Conservation (phyloP, 345 rosid genomes). For the Turritis glabra region DNA sequence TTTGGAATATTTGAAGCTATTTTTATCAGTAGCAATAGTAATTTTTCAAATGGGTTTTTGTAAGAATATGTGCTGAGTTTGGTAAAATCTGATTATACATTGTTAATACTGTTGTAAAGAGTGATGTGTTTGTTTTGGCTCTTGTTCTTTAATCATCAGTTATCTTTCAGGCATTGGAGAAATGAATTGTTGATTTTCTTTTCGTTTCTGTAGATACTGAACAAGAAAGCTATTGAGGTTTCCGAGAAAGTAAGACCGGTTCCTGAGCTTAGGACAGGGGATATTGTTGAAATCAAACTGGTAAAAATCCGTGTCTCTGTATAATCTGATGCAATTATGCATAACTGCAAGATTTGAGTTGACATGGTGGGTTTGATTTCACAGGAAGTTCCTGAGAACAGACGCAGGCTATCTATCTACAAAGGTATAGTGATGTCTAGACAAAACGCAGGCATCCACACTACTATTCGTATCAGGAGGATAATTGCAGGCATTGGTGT, state of each 20-base stretch:
- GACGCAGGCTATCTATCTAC: slow-evolving; percentile 74
- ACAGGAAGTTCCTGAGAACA: slow-evolving; percentile 81
- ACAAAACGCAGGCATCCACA: slow-evolving; percentile 90
- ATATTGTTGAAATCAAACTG: slow-evolving; percentile 77
- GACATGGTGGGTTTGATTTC: slow-evolving; percentile 28
- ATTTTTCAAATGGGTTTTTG: background rate
- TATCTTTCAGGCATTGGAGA: background rate
- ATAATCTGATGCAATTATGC: background rate
- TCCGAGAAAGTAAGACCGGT: slow-evolving; percentile 62
- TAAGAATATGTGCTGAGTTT: background rate
- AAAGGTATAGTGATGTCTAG: slow-evolving; percentile 84
- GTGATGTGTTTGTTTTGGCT: background rate
- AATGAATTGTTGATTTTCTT: background rate
- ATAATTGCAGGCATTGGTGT: slow-evolving; percentile 78
- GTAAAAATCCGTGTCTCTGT: slow-evolving; percentile 42
- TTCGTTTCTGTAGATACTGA: slow-evolving; percentile 60
- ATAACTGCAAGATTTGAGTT: background rate
- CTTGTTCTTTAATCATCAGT: background rate
- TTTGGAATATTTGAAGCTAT: too few species aligned
- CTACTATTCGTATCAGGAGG: slow-evolving; percentile 79
- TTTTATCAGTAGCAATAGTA: too few species aligned
- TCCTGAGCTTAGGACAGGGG: slow-evolving; percentile 87
- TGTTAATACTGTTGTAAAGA: background rate
- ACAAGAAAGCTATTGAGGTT: slow-evolving; percentile 77
- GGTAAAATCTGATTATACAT: slow-evolving; percentile 4